Evolutionary conservation across 768 basidiomycete species (phyloP), one percentile per base, ranked within the genome.

Genomic region (Tulasnella sp.): DNA sequence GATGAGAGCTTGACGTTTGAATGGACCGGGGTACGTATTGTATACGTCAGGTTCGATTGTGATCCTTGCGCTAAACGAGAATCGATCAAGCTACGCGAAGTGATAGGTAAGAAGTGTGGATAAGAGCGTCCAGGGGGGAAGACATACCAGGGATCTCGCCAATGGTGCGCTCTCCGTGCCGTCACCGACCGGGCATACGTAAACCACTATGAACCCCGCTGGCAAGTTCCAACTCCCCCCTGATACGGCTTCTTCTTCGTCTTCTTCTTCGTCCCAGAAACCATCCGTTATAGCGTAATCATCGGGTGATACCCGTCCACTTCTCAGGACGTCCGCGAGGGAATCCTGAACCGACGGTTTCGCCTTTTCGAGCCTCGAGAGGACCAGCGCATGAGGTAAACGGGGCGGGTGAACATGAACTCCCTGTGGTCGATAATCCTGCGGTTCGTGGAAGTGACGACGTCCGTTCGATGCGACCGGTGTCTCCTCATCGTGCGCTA

Each of bases 151-250:
- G 81, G 86, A 88, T 80, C 89, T 89, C 83, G 92, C 88, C 75
- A 95, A 89, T 0, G 86, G 84, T 0, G 94, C 94, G 79, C 92
- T 86, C 83, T 94, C 92, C 71, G 86, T 86, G 1, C 89, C 85
- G 84, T 93, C 81, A 1, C 83, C 90, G 81, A 88, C 86, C 14
- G 90, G 88, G 84, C 92, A 94, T 16, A 96, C 90, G 82, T 91
- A 94, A 0, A 95, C 88, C 80, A 91, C 84, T 46, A 95, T 86
- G 83, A 95, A 96, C 0, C 88, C 89, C 16, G 91, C 88, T 3
- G 94, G 93, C 38, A 93, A 85, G 74, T 88, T 87, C 89, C 89
- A 91, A 0, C 86, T 85, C 14, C 87, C 87, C 27, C 86, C 86
- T 2, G 36, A 31, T 39, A 36, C 76, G 27, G 58, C 48, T 24